A percentile compares a stretch with the other conserved stretches of the same genome.
Conservation (phyloP, 2,329 filamentous ascomycete species). For the Coniochaeta sp. region DNA sequence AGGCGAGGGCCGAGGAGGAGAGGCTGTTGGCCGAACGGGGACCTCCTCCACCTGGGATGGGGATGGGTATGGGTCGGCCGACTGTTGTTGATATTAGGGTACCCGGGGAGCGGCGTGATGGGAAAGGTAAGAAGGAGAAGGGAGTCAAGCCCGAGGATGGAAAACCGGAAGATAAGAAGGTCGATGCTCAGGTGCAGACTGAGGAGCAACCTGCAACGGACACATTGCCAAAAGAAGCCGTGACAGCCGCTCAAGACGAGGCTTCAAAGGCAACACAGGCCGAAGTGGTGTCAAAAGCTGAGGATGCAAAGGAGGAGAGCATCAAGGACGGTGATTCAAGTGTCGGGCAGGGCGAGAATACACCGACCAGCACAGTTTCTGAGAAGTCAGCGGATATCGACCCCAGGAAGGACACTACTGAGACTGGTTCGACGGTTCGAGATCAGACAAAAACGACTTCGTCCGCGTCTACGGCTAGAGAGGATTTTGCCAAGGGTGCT, state of each 20-base stretch:
- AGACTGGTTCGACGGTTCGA: background rate
- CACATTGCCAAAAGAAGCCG: background rate
- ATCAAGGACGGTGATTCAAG: background rate
- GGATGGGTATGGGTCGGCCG: background rate
- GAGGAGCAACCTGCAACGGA: conserved; percentile 17
- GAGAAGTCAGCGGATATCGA: background rate
- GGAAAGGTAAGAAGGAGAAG: conserved; percentile 20
- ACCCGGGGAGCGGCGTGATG: background rate
- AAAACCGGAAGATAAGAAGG: background rate
- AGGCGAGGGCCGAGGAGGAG: conserved; percentile 11
- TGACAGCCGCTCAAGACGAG: background rate
- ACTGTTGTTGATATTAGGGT: background rate
- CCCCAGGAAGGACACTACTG: background rate
- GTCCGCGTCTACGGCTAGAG: background rate
- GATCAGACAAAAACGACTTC: background rate
- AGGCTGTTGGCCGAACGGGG: conserved; percentile 7
- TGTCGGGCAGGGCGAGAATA: conserved; percentile 2
- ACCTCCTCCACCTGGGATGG: conserved; percentile 2
- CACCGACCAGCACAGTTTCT: conserved; percentile 5
- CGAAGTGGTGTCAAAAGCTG: background rate
- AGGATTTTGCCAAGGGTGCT: background rate
- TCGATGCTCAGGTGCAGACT: background rate
- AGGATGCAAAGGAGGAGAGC: background rate
- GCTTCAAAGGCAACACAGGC: background rate
- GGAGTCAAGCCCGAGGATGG: conserved; percentile 12